Evolutionary conservation across 1,284 basidiomycete species (phyloP), one percentile per base, ranked within the genome.

Genomic region (Apiotrichum porosum): DNA sequence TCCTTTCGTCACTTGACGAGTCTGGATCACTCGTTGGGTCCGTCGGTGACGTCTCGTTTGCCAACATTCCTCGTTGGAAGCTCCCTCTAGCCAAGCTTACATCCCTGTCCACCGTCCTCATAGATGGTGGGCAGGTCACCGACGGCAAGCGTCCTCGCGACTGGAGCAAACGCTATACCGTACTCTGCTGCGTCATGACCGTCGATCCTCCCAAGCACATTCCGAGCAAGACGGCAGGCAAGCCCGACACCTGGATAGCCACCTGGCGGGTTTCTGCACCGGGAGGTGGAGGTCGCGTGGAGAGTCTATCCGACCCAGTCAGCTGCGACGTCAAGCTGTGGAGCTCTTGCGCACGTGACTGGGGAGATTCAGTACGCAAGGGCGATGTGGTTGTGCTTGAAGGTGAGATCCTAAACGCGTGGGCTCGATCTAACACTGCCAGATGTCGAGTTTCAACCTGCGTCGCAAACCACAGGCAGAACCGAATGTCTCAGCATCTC

Each of bases 321-420:
- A 56, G 58, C 14, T 64, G 63, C 43, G 42, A 41, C 9, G 66
- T 71, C 18, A 61, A 58, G 42, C 50, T 69, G 5, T 69, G 66
- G 65, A 62, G 62, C 14, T 45, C 52, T 19, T 60, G 57, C 26
- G 69, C 67, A 9, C 44, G 49, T 32, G 62, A 66, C 6, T 65
- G 54, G 58, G 62, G 61, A 4, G 58, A 56, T 3, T 52, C 6
- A 12, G 52, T 66, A 26, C 51, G 65, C 28, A 56, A 59, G 39
- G 69, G 69, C 2, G 69, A 71, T 47, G 63, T 69, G 0, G 52
- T 69, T 6, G 40, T 68, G 9, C 49, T 71, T 0, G 60, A 67
- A 39, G 62, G 69, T 71, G 41, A 50, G 64, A 60, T n/a, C 23
- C 9, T n/a, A 14, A 23, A 13, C 10, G 33, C 33, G 15, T 13